These are phyloP conservation scores for Tagetes patula DNA, from an alignment of 129 eudicot species.

Conservation along the genomic window DNA sequence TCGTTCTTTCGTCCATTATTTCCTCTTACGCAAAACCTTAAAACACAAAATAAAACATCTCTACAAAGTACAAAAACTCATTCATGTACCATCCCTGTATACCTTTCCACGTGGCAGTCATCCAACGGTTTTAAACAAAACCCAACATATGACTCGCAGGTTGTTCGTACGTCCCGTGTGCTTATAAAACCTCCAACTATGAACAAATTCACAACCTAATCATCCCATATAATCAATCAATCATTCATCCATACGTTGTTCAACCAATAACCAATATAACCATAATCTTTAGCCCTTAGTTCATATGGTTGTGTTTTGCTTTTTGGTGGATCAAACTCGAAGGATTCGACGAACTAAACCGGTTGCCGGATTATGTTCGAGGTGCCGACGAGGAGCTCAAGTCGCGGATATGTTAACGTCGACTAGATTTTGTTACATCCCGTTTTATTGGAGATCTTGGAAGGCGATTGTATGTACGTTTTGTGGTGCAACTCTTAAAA, in stretches of 20 bases:
- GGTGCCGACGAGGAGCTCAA: constrained; percentile 79
- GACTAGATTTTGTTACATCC: constrained; percentile 79
- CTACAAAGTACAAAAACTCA: not conserved
- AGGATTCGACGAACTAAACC: constrained; percentile 60
- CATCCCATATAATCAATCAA: not conserved
- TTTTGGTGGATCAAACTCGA: constrained; percentile 72
- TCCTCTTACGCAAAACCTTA: not conserved
- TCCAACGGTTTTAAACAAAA: constrained; percentile 29
- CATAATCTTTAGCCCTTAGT: not conserved
- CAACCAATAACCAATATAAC: not conserved
- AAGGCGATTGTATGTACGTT: constrained; percentile 75
- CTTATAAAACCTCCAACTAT: constrained; percentile 27
- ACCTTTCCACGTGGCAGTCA: constrained; percentile 24
- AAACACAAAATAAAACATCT: not conserved
- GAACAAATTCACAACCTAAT: constrained; percentile 11
- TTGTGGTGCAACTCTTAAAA: constrained; percentile 76
- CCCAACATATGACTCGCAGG: constrained; percentile 21
- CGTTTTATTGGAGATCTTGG: constrained; percentile 74
- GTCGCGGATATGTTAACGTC: constrained; percentile 80
- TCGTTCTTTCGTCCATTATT: too few relatives aligned
- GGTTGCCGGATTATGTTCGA: constrained; percentile 78
- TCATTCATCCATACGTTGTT: not conserved
- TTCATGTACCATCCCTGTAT: not conserved
- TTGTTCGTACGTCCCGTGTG: constrained; percentile 9
- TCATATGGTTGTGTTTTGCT: constrained; percentile 66